phyloP scores from a whole-genome alignment of 345 rosid species.

The Viola odorata region DNA sequence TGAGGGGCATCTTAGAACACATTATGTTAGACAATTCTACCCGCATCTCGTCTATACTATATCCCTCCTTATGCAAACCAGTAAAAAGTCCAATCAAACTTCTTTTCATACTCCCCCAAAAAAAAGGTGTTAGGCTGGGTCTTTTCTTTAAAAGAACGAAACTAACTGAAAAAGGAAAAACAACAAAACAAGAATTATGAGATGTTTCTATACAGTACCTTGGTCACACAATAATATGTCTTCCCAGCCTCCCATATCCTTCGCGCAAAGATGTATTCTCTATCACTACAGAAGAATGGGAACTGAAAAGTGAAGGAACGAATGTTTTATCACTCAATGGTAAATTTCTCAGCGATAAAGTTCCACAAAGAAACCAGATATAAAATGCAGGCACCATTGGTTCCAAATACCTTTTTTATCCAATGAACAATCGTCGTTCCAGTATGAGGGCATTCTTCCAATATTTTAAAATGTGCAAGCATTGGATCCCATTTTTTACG shows the following conservation, averaged over 20 bases:
- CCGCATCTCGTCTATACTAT: not conserved
- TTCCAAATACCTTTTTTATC: slow-evolving; percentile 65
- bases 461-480: slow-evolving; percentile 66
- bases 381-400: not conserved
- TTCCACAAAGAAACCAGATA: slow-evolving; percentile 1
- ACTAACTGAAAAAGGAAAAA: not conserved
- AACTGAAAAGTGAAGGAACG: slow-evolving; percentile 48
- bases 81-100: not conserved
- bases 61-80: not conserved
- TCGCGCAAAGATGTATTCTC: slow-evolving; percentile 84
- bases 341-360: slow-evolving; percentile 1
- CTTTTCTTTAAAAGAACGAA: not conserved
- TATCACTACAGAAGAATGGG: slow-evolving; percentile 93
- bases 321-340: slow-evolving; percentile 4
- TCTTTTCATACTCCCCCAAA: not conserved
- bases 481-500: slow-evolving; percentile 93
- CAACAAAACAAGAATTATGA: not conserved
- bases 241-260: slow-evolving; percentile 91
- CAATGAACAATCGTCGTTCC: slow-evolving; percentile 75
- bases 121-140: not conserved
- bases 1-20: too few species aligned
- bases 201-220: slow-evolving; percentile 45
- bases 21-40: not conserved
- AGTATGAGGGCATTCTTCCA: slow-evolving; percentile 65
- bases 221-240: slow-evolving; percentile 74